phyloP scores from a whole-genome alignment of 1,139 yeast species.

The Debaryomyces sp. region DNA sequence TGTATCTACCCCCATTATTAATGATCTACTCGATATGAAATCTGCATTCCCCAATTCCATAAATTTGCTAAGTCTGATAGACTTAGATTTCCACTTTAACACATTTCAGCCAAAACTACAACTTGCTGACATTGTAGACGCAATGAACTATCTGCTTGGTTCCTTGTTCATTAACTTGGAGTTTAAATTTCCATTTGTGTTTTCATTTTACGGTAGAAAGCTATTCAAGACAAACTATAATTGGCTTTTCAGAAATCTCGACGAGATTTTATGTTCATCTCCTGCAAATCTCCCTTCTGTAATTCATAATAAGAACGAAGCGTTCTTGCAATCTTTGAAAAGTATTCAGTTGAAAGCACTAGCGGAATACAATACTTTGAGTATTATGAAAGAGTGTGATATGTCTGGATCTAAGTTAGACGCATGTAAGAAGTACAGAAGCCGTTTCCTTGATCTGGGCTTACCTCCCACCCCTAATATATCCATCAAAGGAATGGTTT shows the following conservation, averaged over 20 bases:
- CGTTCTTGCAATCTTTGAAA: background rate
- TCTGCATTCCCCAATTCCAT: background rate
- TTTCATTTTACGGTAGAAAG: conserved; percentile 38
- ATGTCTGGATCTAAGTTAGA: conserved; percentile 1
- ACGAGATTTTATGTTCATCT: background rate
- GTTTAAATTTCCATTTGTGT: conserved; percentile 34
- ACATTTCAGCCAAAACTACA: conserved; percentile 12
- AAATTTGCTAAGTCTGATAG: conserved; percentile 13
- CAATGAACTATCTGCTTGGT: conserved; percentile 32
- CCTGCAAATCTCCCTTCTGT: background rate
- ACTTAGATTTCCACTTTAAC: conserved; percentile 15
- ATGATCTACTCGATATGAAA: conserved; percentile 13
- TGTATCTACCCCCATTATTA: conserved; percentile 18
- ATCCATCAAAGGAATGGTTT: conserved; percentile 6
- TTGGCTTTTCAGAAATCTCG: conserved; percentile 15
- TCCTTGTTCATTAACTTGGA: conserved; percentile 36
- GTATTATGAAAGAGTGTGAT: conserved; percentile 11
- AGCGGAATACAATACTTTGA: conserved; percentile 5
- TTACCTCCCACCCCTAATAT: background rate
- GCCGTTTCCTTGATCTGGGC: background rate
- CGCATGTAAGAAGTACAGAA: conserved; percentile 3
- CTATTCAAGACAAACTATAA: conserved; percentile 29
- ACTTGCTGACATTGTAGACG: conserved; percentile 17
- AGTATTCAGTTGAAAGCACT: conserved; percentile 1
- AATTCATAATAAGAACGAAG: background rate